These are phyloP conservation scores for Thermothelomyces thermophilus DNA, from an alignment of 2,329 filamentous ascomycete genomes.

Conservation along the genomic window DNA sequence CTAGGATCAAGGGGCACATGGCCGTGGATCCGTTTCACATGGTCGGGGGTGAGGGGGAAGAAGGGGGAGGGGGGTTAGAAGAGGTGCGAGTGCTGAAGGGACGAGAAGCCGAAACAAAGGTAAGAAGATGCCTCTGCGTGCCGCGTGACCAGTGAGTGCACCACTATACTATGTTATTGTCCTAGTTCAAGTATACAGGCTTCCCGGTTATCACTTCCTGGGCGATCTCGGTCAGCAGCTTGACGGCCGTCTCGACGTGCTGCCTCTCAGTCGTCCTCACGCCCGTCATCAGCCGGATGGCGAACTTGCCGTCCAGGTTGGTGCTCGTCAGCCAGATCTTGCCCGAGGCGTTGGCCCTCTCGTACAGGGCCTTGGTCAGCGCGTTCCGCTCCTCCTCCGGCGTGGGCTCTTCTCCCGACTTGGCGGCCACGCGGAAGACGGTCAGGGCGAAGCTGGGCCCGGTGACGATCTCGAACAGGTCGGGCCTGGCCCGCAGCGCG, in stretches of 20 bases:
- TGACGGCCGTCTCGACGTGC: slow-evolving; percentile 67
- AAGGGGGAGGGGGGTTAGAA: no score
- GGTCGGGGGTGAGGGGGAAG: no score
- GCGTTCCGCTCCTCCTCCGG: slow-evolving; percentile 50
- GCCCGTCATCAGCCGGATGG: slow-evolving; percentile 74
- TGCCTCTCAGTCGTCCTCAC: slow-evolving; percentile 64
- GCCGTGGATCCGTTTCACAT: no score
- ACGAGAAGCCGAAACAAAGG: no score
- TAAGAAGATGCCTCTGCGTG: no score
- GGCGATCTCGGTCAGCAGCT: slow-evolving; percentile 59
- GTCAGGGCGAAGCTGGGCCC: slow-evolving; percentile 72
- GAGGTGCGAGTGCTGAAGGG: no score
- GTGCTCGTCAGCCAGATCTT: slow-evolving; percentile 79
- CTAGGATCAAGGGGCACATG: no score
- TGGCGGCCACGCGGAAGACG: slow-evolving; percentile 59
- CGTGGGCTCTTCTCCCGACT: slow-evolving; percentile 22
- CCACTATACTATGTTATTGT: neutral
- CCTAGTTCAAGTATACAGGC: neutral
- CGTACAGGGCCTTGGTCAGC: slow-evolving; percentile 68
- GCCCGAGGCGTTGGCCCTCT: slow-evolving; percentile 64
- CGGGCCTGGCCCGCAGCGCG: slow-evolving; percentile 50
- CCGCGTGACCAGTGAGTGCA: no score
- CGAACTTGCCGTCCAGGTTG: slow-evolving; percentile 64
- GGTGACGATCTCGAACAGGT: slow-evolving; percentile 71
- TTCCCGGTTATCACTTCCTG: slow-evolving; percentile 43